Evolutionary conservation across 2,329 filamentous ascomycete species (phyloP).

Genomic region (Xylaria sp.): DNA sequence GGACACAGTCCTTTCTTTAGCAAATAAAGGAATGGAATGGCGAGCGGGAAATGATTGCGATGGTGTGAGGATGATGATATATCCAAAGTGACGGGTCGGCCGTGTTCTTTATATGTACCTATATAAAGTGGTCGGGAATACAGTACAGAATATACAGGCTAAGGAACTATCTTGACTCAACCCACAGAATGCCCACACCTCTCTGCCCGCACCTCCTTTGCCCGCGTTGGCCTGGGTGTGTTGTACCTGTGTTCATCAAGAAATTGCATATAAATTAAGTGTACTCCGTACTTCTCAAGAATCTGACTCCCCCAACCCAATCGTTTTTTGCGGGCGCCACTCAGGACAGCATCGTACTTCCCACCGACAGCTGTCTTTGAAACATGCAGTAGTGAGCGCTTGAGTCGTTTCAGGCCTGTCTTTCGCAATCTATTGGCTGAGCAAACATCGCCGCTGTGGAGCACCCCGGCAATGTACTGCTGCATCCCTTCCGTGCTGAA

Average conservation of each 20-base stretch:
- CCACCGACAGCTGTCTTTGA: background rate
- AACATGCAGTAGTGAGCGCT: constrained; percentile 2
- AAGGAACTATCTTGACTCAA: background rate
- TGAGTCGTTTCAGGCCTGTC: constrained; percentile 29
- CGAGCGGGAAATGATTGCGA: background rate
- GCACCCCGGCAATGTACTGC: background rate
- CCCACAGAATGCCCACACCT: background rate
- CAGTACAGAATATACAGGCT: no score
- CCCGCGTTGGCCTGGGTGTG: no score
- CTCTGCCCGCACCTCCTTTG: background rate
- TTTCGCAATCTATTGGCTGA: constrained; percentile 22
- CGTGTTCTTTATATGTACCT: background rate
- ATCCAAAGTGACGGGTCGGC: background rate
- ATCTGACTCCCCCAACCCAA: background rate
- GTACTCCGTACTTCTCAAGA: no score
- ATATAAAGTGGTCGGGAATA: background rate
- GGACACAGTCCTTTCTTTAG: constrained; percentile 30
- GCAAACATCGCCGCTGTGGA: constrained; percentile 10
- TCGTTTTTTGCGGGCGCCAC: background rate
- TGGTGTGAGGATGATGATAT: background rate
- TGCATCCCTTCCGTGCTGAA: background rate
- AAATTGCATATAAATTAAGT: no score
- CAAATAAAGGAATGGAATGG: constrained; percentile 5
- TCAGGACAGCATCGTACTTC: background rate
- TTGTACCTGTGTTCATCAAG: no score